Conservation (phyloP, 371 early-diverging fungal genomes). For the Rhizopus sp. region DNA sequence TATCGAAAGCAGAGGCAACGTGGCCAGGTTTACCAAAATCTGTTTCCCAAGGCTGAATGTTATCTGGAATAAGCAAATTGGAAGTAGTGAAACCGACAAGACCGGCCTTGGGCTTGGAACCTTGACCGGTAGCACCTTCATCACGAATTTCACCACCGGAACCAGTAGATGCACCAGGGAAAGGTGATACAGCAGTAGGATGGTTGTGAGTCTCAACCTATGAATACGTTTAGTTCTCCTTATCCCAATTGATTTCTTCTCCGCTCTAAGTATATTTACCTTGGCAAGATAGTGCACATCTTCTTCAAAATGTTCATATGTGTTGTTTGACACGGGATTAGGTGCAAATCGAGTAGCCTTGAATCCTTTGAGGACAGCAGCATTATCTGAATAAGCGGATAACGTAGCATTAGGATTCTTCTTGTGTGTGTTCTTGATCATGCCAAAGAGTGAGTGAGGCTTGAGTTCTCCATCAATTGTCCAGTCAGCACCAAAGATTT, state of each 20-base stretch:
- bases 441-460: conserved; percentile 85
- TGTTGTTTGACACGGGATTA: conserved; percentile 40
- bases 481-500: conserved; percentile 97
- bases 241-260: neutral
- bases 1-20: conserved; percentile 89
- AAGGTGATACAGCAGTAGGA: conserved; percentile 97
- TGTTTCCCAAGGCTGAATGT: conserved; percentile 91
- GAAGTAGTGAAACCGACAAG: conserved; percentile 93
- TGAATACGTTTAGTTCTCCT: neutral
- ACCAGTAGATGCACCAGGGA: conserved; percentile 93
- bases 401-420: conserved; percentile 76
- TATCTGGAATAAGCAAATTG: conserved; percentile 89
- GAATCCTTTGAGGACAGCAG: conserved; percentile 90
- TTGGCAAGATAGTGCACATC: conserved; percentile 88
- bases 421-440: conserved; percentile 94
- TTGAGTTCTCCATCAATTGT: conserved; percentile 84
- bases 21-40: conserved; percentile 86
- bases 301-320: conserved; percentile 59
- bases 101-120: conserved; percentile 94
- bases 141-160: conserved; percentile 98
- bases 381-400: conserved; percentile 97
- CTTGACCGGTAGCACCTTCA: conserved; percentile 95
- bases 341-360: conserved; percentile 73
- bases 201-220: conserved; percentile 98
- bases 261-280: conserved; percentile 27